Evolutionary conservation across 148 eudicot species (phyloP).

Genomic region (Spergularia bocconei): DNA sequence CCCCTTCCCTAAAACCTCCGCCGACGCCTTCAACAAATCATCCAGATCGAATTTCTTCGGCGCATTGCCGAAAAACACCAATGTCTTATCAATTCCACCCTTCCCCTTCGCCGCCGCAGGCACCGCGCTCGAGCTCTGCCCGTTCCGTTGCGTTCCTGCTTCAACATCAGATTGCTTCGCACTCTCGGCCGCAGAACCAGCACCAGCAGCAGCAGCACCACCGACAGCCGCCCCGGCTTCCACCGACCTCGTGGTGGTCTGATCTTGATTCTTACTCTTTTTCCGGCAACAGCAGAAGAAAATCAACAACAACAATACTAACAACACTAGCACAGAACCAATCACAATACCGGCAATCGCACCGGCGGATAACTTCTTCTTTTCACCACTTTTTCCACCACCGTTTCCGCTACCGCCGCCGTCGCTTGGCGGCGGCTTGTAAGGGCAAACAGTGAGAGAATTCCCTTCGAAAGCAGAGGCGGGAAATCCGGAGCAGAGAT

Average conservation of each 20-base stretch:
- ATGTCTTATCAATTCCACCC: slow-evolving; percentile 39
- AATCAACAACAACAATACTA: slow-evolving; percentile 34
- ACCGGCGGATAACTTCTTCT: slow-evolving; percentile 61
- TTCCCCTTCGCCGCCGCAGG: not conserved
- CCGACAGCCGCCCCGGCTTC: not conserved
- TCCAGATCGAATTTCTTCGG: slow-evolving; percentile 65
- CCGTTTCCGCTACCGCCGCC: too few species aligned
- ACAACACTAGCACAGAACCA: slow-evolving; percentile 47
- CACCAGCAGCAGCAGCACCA: not conserved
- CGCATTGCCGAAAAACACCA: slow-evolving; percentile 52
- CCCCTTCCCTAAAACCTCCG: slow-evolving; percentile 96
- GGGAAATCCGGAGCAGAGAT: slow-evolving; percentile 32
- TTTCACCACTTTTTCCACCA: too few species aligned
- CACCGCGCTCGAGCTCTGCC: slow-evolving; percentile 17
- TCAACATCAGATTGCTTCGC: slow-evolving; percentile 37
- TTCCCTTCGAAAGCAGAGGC: slow-evolving; percentile 51
- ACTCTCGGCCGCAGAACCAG: not conserved
- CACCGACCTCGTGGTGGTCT: not conserved
- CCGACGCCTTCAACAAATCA: slow-evolving; percentile 80
- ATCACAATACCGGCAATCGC: slow-evolving; percentile 77
- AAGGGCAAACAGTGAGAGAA: slow-evolving; percentile 47
- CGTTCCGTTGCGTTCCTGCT: slow-evolving; percentile 26
- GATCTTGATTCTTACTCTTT: slow-evolving; percentile 8
- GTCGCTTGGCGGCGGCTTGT: not conserved
- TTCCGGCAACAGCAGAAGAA: slow-evolving; percentile 41